Base-by-base conservation (phyloP, 1,139 yeast species). In the Meyerozyma athensensis region DNA sequence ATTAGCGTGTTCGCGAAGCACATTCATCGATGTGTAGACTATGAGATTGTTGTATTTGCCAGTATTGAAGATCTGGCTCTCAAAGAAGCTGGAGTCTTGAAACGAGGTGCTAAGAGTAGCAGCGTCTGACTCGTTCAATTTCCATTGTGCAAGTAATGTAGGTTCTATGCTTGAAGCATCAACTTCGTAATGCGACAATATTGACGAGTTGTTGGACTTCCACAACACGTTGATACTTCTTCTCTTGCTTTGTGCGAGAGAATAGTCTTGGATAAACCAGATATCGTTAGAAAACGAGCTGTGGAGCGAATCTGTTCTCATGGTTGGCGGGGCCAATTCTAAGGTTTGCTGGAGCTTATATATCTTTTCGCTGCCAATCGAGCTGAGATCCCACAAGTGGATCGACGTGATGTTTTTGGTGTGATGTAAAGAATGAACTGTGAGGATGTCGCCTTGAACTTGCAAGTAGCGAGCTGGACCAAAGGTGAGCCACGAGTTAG, bases 121-220 rank as follows among this genome's bases (percentile, higher is more conserved):
- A 12, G 30, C 9, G 19, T 28, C 19, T 10, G 20, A 17, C 4
- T 9, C 19, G 21, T 12, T 18, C 19, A 28, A 16, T 8, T 10
- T 28, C 30, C 21, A 22, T 10, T 20, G 18, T 5, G 24, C 12
- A 12, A 24, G 2, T 3, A n/a, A 18, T 9, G n/a, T n/a, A 13
- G 28, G 28, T 1, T 3, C 10, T 4, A 22, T n/a, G 7, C 7
- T 14, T 4, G 22, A 33, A 8, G 19, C 4, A 9, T 13, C 20
- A 5, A 34, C 2, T 12, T 20, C 7, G 21, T 19, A 26, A 3
- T 7, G 16, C 2, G n/a, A n/a, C 28, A 26, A 52, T 19, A 69
- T 61, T 4, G 81, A 73, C 1, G 77, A 65, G 2, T 76, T 72
- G 44, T 81, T 81, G 42, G 85, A 77, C 48, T 81, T 81, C 86